phyloP scores from a whole-genome alignment of 163 green algal genomes.

The Chlorella variabilis region DNA sequence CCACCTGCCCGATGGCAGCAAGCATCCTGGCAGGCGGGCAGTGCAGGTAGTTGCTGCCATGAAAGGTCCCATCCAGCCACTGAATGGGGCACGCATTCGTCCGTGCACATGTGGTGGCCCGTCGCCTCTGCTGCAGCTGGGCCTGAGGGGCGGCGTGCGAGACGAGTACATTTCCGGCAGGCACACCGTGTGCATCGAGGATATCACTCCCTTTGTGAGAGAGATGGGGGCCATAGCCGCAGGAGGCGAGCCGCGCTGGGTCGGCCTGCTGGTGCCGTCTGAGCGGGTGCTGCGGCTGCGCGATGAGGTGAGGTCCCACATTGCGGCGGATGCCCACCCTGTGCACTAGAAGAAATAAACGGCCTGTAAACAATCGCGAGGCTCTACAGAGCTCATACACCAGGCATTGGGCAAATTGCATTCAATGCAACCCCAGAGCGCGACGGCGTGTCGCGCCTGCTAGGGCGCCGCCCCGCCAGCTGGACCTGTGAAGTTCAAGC shows the following conservation, averaged over 20 bases:
- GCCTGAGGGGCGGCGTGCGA: background rate
- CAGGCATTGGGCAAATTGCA: no score
- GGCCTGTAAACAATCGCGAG: no score
- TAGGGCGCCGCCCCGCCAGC: no score
- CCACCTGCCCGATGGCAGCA: slow-evolving; percentile 19
- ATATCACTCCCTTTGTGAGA: slow-evolving; percentile 23
- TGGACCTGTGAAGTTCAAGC: no score
- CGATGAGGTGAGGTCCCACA: background rate
- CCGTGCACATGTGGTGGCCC: no score
- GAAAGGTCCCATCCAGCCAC: no score
- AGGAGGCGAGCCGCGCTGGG: background rate
- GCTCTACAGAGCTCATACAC: no score
- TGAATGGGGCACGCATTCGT: no score
- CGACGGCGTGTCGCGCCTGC: no score
- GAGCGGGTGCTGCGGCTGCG: background rate
- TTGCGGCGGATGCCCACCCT: background rate
- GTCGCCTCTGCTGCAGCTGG: slow-evolving; percentile 19
- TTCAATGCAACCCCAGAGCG: no score
- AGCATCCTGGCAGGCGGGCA: slow-evolving; percentile 5
- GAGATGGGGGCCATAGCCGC: background rate
- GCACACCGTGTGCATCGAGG: slow-evolving; percentile 17
- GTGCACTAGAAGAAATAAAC: no score
- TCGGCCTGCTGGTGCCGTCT: background rate
- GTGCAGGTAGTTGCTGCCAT: background rate
- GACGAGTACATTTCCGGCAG: background rate